Base-by-base conservation (phyloP, 176 grass and related monocot species). In the Saccharum spontaneum region DNA sequence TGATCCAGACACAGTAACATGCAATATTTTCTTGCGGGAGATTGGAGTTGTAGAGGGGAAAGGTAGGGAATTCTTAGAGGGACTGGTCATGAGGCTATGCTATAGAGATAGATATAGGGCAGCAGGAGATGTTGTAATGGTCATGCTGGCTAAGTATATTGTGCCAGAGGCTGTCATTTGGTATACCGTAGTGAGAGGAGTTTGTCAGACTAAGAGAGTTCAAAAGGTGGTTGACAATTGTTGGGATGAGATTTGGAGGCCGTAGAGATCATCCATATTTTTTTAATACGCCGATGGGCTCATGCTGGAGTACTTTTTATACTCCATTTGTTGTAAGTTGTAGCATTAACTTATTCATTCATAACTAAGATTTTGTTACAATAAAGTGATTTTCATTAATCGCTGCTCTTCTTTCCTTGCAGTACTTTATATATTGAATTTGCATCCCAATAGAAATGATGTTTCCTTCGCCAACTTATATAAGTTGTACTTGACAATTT, bases 61-160 rank as follows among this genome's bases (percentile, higher is more conserved):
- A 74, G 87, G 86, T 10, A 88, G 83, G 36, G 89, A 94, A 83
- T 95, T 98, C 70, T 87, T 98, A 83, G 96, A 95, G 48, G 96
- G 93, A 43, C 59, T 98, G 62, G 86, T 89, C 43, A 64, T 88
- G 48, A 95, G 89, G 79, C 40, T 98, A 78, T 79, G 91, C 68
- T 88, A 83, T 71, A 95, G 88, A 82, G 86, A 79, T 75, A 95
- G 89, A 46, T 76, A 89, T 69, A 86, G 49, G 33, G 87, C 91
- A 4, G 89, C 93, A 4, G 93, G 71, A 22, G 80, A 92, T 79
- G 38, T 92, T 13, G 36, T 98, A 66, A 86, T 80, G 81, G 77
- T 94, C 61, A 98, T 95, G 96, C 65, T 98, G 69, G 72, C 78
- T 77, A 95, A 89, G 88, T 92, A 90, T 75, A 85, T 95, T 66